Conservation (phyloP, 1,284 basidiomycete genomes). For the Amylostereum areolatum region DNA sequence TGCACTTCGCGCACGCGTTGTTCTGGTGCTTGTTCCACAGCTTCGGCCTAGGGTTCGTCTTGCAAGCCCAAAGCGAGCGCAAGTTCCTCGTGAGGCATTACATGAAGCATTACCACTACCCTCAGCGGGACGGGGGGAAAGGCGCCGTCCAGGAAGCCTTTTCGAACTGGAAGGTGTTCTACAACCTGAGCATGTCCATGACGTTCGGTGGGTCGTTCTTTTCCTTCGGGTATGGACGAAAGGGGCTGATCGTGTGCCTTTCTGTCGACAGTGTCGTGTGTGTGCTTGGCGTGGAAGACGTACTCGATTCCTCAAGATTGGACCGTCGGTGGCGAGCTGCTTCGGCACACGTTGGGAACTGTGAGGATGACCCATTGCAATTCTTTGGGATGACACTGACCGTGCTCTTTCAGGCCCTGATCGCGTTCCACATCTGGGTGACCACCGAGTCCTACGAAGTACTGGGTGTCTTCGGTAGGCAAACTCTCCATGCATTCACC, state of each 20-base stretch:
- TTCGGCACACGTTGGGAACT: conserved; percentile 82
- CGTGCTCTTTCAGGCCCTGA: conserved; percentile 74
- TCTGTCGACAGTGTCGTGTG: conserved; percentile 77
- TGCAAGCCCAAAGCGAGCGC: conserved; percentile 79
- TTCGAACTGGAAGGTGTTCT: conserved; percentile 89
- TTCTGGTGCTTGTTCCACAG: conserved; percentile 88
- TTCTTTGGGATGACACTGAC: too few relatives aligned
- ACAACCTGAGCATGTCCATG: conserved; percentile 93
- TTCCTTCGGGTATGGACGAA: conserved; percentile 5
- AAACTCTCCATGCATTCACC: too few relatives aligned
- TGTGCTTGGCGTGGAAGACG: conserved; percentile 82
- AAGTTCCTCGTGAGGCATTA: conserved; percentile 94
- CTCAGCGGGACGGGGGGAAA: conserved; percentile 48
- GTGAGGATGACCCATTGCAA: too few relatives aligned
- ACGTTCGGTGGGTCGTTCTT: conserved; percentile 74
- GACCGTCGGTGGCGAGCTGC: conserved; percentile 85
- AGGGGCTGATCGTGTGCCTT: too few relatives aligned
- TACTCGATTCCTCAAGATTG: conserved; percentile 79
- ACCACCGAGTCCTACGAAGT: conserved; percentile 88
- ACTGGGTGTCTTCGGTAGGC: conserved; percentile 81
- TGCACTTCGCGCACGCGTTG: conserved; percentile 82
- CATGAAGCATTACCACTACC: conserved; percentile 87
- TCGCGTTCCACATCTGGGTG: conserved; percentile 90
- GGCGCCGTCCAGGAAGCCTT: conserved; percentile 90
- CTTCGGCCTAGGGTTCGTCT: conserved; percentile 79